Evolutionary conservation across 2,329 filamentous ascomycete species (phyloP).

Genomic region (Monilinia vaccinii-corymbosi): DNA sequence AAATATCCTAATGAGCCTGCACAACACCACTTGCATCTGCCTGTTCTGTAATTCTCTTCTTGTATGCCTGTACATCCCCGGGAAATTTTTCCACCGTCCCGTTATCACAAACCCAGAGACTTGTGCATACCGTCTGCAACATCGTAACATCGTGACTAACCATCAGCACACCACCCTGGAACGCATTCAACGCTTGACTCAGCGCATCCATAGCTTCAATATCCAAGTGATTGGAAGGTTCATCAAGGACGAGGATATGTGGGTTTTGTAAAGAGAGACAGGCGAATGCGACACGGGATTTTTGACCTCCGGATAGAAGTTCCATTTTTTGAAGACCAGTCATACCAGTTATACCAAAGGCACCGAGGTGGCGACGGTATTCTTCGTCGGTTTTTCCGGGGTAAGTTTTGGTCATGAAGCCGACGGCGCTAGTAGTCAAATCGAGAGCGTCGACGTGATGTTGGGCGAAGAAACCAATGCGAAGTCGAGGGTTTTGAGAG

Average conservation of each 20-base stretch:
- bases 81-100: slow-evolving; percentile 94
- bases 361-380: slow-evolving; percentile 88
- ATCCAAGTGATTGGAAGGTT: slow-evolving; percentile 97
- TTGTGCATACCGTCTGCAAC: slow-evolving; percentile 91
- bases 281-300: slow-evolving; percentile 97
- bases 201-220: slow-evolving; percentile 97
- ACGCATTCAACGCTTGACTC: slow-evolving; percentile 70
- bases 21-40: slow-evolving; percentile 80
- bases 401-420: slow-evolving; percentile 91
- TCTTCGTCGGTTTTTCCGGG: slow-evolving; percentile 91
- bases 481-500: slow-evolving; percentile 76
- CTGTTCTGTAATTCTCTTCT: slow-evolving; percentile 88
- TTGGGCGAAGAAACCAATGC: slow-evolving; percentile 95
- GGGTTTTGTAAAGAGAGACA: slow-evolving; percentile 88
- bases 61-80: slow-evolving; percentile 92
- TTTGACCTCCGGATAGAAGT: slow-evolving; percentile 90
- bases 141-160: slow-evolving; percentile 99
- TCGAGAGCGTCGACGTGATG: slow-evolving; percentile 97
- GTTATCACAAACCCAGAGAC: slow-evolving; percentile 91
- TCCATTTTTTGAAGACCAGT: slow-evolving; percentile 96
- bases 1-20: slow-evolving; percentile 20
- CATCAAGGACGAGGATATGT: slow-evolving; percentile 94
- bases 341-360: slow-evolving; percentile 83
- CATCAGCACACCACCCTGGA: slow-evolving; percentile 94
- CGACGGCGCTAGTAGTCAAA: slow-evolving; percentile 77